phyloP scores from a whole-genome alignment of 805 yeast genomes.

The Saccharomycopsis sp. region DNA sequence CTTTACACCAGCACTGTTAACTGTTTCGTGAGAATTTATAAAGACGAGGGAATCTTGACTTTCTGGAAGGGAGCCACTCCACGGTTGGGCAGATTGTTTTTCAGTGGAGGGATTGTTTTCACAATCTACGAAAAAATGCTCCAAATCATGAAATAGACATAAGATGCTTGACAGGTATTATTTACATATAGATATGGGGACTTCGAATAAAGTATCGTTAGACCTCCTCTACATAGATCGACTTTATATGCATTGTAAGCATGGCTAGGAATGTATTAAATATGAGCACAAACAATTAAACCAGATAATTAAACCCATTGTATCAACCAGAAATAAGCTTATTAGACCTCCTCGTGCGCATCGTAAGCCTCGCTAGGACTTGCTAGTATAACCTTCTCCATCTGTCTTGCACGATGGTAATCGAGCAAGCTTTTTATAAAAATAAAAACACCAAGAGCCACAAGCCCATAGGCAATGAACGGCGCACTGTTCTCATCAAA shows the following conservation, averaged over 20 bases:
- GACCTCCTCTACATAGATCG: no score
- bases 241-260: no score
- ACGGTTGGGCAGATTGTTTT: constrained; percentile 80
- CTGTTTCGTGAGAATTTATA: constrained; percentile 75
- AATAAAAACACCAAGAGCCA: constrained; percentile 57
- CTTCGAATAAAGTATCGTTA: no score
- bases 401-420: constrained; percentile 66
- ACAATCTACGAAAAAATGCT: constrained; percentile 92
- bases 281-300: no score
- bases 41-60: constrained; percentile 81
- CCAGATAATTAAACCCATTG: no score
- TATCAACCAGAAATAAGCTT: no score
- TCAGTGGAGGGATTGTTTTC: constrained; percentile 96
- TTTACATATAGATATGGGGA: no score
- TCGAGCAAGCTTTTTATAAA: constrained; percentile 62
- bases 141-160: constrained; percentile 38
- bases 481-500: constrained; percentile 22
- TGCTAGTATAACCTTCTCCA: constrained; percentile 57
- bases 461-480: constrained; percentile 21
- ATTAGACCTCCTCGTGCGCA: constrained; percentile 5
- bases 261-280: no score
- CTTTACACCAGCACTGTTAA: constrained; percentile 68
- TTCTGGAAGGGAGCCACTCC: constrained; percentile 99
- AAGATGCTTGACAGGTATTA: neutral
- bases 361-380: constrained; percentile 30